These are phyloP conservation scores for Ilex paraguariensis DNA, from an alignment of 305 asterid species.

Conservation along the genomic window DNA sequence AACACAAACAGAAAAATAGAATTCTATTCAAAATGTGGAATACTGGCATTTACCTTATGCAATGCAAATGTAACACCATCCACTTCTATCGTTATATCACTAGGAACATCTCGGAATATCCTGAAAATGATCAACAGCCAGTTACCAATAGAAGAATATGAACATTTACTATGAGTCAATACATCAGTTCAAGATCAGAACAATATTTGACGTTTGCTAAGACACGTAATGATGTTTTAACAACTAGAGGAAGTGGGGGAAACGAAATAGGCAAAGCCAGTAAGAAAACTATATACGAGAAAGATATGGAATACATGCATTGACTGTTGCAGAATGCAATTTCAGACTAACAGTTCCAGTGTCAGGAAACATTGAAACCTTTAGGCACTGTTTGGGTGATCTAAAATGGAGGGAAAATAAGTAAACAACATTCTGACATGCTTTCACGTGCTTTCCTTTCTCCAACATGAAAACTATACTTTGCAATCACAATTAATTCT, in stretches of 20 bases:
- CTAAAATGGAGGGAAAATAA: no score
- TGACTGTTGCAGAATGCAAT: no score
- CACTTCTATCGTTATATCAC: constrained; percentile 70
- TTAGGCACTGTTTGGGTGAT: not conserved
- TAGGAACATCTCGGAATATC: constrained; percentile 87
- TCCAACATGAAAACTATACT: no score
- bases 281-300: no score
- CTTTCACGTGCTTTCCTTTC: not conserved
- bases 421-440: not conserved
- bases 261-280: no score
- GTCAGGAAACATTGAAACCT: not conserved
- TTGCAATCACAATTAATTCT: not conserved
- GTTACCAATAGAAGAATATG: constrained; percentile 1
- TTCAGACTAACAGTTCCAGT: no score
- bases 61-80: constrained; percentile 59
- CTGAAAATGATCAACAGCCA: constrained; percentile 27
- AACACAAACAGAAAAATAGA: not conserved
- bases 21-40: constrained; percentile 3
- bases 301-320: no score
- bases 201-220: no score
- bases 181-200: no score
- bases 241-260: no score
- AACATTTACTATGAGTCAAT: not conserved
- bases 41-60: constrained; percentile 63
- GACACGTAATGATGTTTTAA: no score